Conservation (phyloP, 805 yeast genomes). For the Isabelozyma rhagii region DNA sequence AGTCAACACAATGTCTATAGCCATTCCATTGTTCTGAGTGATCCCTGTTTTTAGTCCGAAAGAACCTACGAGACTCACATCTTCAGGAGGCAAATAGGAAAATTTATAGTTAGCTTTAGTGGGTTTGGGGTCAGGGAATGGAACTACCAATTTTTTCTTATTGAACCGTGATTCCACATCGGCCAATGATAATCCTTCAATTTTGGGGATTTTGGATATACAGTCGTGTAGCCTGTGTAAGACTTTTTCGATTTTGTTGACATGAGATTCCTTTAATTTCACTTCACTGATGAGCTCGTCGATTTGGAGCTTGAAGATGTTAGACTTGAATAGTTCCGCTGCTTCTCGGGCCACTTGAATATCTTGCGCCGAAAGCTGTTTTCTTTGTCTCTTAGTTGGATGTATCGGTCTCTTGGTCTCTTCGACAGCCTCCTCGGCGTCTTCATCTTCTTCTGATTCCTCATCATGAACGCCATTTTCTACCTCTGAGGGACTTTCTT, state of each 20-base stretch:
- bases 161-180: conserved; percentile 58
- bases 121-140: conserved; percentile 91
- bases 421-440: conserved; percentile 1
- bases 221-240: conserved; percentile 70
- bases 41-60: conserved; percentile 85
- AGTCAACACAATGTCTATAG: conserved; percentile 75
- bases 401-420: conserved; percentile 1
- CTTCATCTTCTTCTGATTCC: conserved; percentile 7
- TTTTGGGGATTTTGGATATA: conserved; percentile 61
- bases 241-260: conserved; percentile 65
- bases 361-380: conserved; percentile 66
- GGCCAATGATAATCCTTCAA: conserved; percentile 47
- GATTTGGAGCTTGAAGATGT: conserved; percentile 91
- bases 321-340: conserved; percentile 90
- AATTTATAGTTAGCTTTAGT: conserved; percentile 67
- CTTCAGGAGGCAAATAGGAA: conserved; percentile 64
- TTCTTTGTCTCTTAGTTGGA: conserved; percentile 33
- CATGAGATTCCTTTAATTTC: conserved; percentile 65
- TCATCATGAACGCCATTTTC: conserved; percentile 13
- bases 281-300: conserved; percentile 87
- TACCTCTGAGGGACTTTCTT: conserved; percentile 23
- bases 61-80: conserved; percentile 80
- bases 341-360: conserved; percentile 91
- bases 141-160: conserved; percentile 57
- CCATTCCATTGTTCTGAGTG: conserved; percentile 55